Conservation (phyloP, 2,329 filamentous ascomycete genomes). For the Beauveria brongniartii region DNA sequence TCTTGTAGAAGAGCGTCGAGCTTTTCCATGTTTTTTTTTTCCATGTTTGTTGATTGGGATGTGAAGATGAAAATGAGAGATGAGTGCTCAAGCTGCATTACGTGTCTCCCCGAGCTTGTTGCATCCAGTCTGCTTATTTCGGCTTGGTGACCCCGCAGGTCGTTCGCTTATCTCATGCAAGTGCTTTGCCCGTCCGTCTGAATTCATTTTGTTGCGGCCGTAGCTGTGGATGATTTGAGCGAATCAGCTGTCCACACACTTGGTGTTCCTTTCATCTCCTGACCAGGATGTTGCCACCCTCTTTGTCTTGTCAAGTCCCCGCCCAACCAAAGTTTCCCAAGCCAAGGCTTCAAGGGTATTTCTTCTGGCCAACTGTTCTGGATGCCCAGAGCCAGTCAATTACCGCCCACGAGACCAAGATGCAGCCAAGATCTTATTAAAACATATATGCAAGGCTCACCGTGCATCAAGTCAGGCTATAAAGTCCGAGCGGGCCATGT, state of each 20-base stretch:
- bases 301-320: background rate
- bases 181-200: background rate
- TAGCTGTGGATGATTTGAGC: background rate
- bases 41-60: background rate
- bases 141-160: background rate
- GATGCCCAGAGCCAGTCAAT: background rate
- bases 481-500: background rate
- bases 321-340: too few species aligned
- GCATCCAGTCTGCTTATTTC: background rate
- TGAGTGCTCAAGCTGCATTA: background rate
- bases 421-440: background rate
- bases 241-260: background rate
- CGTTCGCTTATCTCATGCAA: background rate
- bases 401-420: background rate
- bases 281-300: background rate
- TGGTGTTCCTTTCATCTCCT: too few species aligned
- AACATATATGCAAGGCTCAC: background rate
- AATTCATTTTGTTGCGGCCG: too few species aligned
- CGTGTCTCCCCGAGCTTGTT: background rate
- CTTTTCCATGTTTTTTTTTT: conserved; percentile 18
- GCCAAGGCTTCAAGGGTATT: too few species aligned
- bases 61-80: background rate
- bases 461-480: background rate
- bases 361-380: background rate
- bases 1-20: conserved; percentile 23